phyloP scores from a whole-genome alignment of 257 asterid genomes.

The Nicotiana noctiflora region DNA sequence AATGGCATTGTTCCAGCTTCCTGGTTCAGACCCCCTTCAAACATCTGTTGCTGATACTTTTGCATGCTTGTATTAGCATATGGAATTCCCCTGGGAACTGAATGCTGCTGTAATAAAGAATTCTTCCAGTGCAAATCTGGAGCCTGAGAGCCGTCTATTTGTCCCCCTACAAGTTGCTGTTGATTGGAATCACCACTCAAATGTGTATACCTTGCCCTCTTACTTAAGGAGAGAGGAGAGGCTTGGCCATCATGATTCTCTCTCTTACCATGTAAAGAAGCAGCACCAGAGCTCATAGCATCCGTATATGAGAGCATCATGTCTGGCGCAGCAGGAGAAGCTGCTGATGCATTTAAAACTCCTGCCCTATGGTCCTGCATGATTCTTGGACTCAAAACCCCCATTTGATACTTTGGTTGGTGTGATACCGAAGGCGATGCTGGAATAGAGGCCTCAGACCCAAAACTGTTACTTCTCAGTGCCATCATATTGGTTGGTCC shows the following conservation, averaged over 20 bases:
- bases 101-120: slow-evolving; percentile 58
- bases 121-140: slow-evolving; percentile 79
- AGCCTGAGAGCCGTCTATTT: slow-evolving; percentile 55
- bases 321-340: slow-evolving; percentile 70
- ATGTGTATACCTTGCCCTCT: slow-evolving; percentile 55
- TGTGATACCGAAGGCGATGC: slow-evolving; percentile 45
- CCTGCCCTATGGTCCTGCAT: slow-evolving; percentile 73
- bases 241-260: slow-evolving; percentile 69
- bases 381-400: slow-evolving; percentile 57
- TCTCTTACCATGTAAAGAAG: slow-evolving; percentile 63
- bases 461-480: slow-evolving; percentile 56
- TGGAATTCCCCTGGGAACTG: slow-evolving; percentile 49
- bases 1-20: slow-evolving; percentile 58
- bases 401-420: slow-evolving; percentile 51
- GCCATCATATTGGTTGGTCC: slow-evolving; percentile 49
- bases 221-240: slow-evolving; percentile 47
- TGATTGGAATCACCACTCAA: slow-evolving; percentile 44
- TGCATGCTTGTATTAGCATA: slow-evolving; percentile 55
- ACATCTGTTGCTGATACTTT: slow-evolving; percentile 58
- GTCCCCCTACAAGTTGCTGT: slow-evolving; percentile 53
- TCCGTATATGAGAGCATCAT: slow-evolving; percentile 47
- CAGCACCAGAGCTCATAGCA: slow-evolving; percentile 28
- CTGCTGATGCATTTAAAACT: slow-evolving; percentile 42
- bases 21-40: slow-evolving; percentile 66
- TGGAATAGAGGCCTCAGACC: slow-evolving; percentile 60